Percentiles rank a stretch among this genome's conserved stretches.
Conservation (phyloP, 805 yeast genomes). For the Candida dendrica region DNA sequence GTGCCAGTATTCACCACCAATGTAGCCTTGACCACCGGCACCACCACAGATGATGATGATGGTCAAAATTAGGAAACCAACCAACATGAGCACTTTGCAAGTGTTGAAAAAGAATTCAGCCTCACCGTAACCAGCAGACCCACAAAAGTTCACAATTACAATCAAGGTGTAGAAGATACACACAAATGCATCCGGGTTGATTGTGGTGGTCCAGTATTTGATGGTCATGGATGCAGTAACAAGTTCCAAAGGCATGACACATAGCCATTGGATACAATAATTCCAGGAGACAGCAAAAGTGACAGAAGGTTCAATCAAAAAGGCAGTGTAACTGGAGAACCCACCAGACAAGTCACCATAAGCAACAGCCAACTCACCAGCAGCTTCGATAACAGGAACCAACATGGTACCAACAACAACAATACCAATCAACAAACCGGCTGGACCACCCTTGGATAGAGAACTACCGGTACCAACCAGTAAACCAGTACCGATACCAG, state of each 20-base stretch:
- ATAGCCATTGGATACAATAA: slow-evolving; percentile 48
- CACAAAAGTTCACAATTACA: slow-evolving; percentile 44
- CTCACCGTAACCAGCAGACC: slow-evolving; percentile 65
- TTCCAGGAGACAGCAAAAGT: slow-evolving; percentile 60
- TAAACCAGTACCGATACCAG: slow-evolving; percentile 71
- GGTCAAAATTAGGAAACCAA: slow-evolving; percentile 51
- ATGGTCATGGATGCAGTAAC: slow-evolving; percentile 49
- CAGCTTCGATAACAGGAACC: slow-evolving; percentile 50
- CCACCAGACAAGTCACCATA: slow-evolving; percentile 32
- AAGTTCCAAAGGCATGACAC: slow-evolving; percentile 46
- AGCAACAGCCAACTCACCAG: slow-evolving; percentile 45
- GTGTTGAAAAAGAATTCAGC: slow-evolving; percentile 52
- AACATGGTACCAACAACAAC: slow-evolving; percentile 54
- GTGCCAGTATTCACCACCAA: slow-evolving; percentile 56
- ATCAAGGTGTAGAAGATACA: slow-evolving; percentile 47
- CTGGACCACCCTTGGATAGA: slow-evolving; percentile 58
- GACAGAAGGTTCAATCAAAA: slow-evolving; percentile 42
- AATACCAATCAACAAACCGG: slow-evolving; percentile 50
- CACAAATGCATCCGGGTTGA: slow-evolving; percentile 50
- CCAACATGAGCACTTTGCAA: slow-evolving; percentile 48
- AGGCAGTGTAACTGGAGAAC: slow-evolving; percentile 30
- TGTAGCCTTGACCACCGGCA: slow-evolving; percentile 43
- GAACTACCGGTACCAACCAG: slow-evolving; percentile 63
- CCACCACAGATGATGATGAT: slow-evolving; percentile 55
- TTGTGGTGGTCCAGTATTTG: slow-evolving; percentile 34